Evolutionary conservation across 2,329 filamentous ascomycete genomes (phyloP).

Genomic region (Hyphodiscus sp.): DNA sequence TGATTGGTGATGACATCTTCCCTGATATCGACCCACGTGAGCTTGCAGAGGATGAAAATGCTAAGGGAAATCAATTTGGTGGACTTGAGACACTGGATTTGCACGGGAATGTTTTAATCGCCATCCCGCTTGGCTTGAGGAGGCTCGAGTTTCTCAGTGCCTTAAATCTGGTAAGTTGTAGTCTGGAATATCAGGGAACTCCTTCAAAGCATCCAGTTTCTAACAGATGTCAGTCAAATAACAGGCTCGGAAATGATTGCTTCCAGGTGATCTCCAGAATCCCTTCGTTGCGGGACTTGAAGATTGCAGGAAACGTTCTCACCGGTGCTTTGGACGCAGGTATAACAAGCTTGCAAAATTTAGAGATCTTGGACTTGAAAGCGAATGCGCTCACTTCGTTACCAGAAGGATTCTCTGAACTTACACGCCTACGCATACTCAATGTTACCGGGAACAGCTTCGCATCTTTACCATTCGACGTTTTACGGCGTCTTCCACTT

Average conservation of each 20-base stretch:
- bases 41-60: conserved; percentile 55
- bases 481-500: conserved; percentile 61
- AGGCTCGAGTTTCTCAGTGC: conserved; percentile 68
- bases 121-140: conserved; percentile 69
- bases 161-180: conserved; percentile 67
- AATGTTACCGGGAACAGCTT: conserved; percentile 79
- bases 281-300: conserved; percentile 66
- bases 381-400: conserved; percentile 71
- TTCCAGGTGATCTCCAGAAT: conserved; percentile 72
- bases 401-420: conserved; percentile 58
- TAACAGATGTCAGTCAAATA: conserved; percentile 57
- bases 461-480: conserved; percentile 61
- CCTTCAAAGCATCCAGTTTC: neutral
- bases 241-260: conserved; percentile 66
- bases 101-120: conserved; percentile 72
- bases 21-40: conserved; percentile 60
- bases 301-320: conserved; percentile 71
- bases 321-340: conserved; percentile 58
- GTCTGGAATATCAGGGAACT: too few relatives aligned
- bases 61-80: conserved; percentile 69
- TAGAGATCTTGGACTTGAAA: conserved; percentile 78
- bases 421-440: conserved; percentile 65
- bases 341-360: conserved; percentile 57
- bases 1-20: conserved; percentile 67
- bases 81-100: conserved; percentile 76